Base-by-base conservation (phyloP, 1,284 basidiomycete genomes). In the Rhodotorula sp. region DNA sequence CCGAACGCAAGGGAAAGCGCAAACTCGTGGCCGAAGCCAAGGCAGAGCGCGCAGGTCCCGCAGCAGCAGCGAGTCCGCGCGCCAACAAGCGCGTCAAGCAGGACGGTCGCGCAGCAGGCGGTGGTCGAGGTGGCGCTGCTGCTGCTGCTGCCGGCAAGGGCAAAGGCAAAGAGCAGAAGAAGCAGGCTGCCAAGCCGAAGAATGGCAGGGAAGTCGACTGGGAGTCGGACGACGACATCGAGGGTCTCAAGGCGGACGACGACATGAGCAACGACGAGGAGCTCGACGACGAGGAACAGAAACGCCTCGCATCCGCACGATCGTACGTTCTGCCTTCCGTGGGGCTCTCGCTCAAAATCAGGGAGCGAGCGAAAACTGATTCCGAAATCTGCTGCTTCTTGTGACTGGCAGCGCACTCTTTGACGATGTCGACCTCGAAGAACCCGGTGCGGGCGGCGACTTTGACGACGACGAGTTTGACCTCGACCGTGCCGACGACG, bases 401-500 rank as follows among this genome's bases (percentile, higher is more conserved):
- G n/a, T 23, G 14, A 19, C 38, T 31, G 28, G 19, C 68, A 78
- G 77, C 16, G 76, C 77, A 18, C 72, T 78, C 38, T 78, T 78
- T 67, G 69, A 76, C 65, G 73, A 77, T n/a, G 70, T 77, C 59
- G 79, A 79, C 69, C 69, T 79, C 48, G 64, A 76, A 34, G 77
- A 71, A 57, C 78, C 79, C 38, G 65, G 69, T 50, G 79, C 79
- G 1, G 80, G 79, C 26, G 80, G 81, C 38, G 81, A 80, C 54
- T 81, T 80, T 15, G 80, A 81, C 60, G 80, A 83, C 56, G 73
- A 71, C 68, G 73, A 68, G 71, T 71, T 68, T 19, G 78, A 78
- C 50, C 75, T 76, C 38, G 77, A 78, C 52, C 68, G 75, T 26
- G 77, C 68, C 14, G 63, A 74, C 50, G 69, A 79, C 3, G 80